Evolutionary conservation across 2,329 filamentous ascomycete species (phyloP).

Genomic region (Lachnellula suecica): DNA sequence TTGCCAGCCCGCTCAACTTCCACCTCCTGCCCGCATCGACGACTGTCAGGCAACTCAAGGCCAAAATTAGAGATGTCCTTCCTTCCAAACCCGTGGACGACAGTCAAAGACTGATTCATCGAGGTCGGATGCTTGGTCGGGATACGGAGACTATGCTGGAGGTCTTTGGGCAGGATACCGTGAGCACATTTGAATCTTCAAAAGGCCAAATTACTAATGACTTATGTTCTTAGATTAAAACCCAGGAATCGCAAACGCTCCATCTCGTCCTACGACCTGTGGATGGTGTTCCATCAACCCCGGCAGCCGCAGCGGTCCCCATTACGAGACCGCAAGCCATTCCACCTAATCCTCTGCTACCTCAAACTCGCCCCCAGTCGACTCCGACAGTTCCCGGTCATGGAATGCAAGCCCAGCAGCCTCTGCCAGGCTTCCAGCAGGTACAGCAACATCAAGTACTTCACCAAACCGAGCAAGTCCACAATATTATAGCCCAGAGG

Average conservation of each 20-base stretch:
- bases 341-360: slow-evolving; percentile 10
- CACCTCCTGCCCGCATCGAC: slow-evolving; percentile 47
- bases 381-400: slow-evolving; percentile 17
- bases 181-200: slow-evolving; percentile 11
- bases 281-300: slow-evolving; percentile 7
- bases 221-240: slow-evolving; percentile 38
- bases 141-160: slow-evolving; percentile 56
- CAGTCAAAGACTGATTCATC: slow-evolving; percentile 59
- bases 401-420: slow-evolving; percentile 23
- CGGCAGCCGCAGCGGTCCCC: not conserved
- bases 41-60: slow-evolving; percentile 57
- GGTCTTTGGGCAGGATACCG: slow-evolving; percentile 53
- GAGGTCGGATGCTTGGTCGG: slow-evolving; percentile 53
- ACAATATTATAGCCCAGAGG: slow-evolving; percentile 38
- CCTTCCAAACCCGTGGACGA: slow-evolving; percentile 50
- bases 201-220: slow-evolving; percentile 5
- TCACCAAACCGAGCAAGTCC: slow-evolving; percentile 19
- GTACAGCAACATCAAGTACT: slow-evolving; percentile 24
- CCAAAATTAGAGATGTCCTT: slow-evolving; percentile 53
- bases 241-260: slow-evolving; percentile 48
- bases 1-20: slow-evolving; percentile 51
- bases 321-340: slow-evolving; percentile 4
- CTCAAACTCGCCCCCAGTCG: slow-evolving; percentile 21
- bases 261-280: slow-evolving; percentile 51
- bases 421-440: slow-evolving; percentile 26